Conservation (phyloP, 306 rosid genomes). For the Rubus idaeus region DNA sequence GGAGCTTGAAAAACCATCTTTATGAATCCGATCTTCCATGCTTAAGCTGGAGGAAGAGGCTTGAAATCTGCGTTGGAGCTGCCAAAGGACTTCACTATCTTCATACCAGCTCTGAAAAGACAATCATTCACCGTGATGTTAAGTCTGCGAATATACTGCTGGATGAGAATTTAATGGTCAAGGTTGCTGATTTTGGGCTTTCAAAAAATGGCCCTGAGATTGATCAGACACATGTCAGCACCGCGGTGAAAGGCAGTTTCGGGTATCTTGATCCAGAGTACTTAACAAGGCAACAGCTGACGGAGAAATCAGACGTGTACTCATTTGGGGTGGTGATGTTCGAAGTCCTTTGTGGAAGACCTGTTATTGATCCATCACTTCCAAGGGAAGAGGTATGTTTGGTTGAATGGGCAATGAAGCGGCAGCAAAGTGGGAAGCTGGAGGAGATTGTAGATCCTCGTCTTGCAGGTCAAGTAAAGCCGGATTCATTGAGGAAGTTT, state of each 20-base stretch:
- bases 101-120: constrained; percentile 63
- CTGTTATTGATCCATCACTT: constrained; percentile 67
- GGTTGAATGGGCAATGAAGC: constrained; percentile 54
- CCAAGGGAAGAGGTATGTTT: constrained; percentile 52
- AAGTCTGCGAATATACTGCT: constrained; percentile 74
- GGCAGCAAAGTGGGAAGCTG: constrained; percentile 27
- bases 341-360: constrained; percentile 71
- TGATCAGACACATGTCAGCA: constrained; percentile 60
- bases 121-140: constrained; percentile 73
- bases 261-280: constrained; percentile 85
- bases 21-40: constrained; percentile 45
- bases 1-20: constrained; percentile 55
- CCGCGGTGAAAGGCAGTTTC: constrained; percentile 72
- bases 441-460: constrained; percentile 47
- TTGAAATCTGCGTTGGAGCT: constrained; percentile 73
- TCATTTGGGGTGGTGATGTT: constrained; percentile 76
- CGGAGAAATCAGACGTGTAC: constrained; percentile 73
- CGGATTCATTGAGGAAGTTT: constrained; percentile 41
- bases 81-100: constrained; percentile 79
- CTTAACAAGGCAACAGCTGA: constrained; percentile 54
- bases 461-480: constrained; percentile 39
- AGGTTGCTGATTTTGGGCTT: constrained; percentile 75
- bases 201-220: constrained; percentile 67
- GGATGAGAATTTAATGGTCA: constrained; percentile 57
- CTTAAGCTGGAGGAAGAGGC: constrained; percentile 63